Evolutionary conservation across 768 basidiomycete genomes (phyloP).

Genomic region (Russula emetica): DNA sequence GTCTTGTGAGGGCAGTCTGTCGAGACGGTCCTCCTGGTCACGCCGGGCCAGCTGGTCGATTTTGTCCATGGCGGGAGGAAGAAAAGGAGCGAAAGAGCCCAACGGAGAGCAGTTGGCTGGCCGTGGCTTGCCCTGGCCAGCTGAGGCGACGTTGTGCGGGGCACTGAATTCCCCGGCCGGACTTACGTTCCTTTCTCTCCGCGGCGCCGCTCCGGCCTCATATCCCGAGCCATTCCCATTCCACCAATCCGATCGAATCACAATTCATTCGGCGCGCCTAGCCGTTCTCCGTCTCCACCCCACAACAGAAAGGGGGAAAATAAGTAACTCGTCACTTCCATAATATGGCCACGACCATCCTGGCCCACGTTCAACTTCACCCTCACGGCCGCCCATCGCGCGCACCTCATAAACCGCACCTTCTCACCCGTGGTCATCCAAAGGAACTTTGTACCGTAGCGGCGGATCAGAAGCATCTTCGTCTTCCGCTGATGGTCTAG

Average conservation of each 20-base stretch:
- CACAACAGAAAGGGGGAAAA: background rate
- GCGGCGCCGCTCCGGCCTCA: conserved; percentile 29
- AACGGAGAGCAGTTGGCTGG: conserved; percentile 49
- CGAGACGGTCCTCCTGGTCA: conserved; percentile 40
- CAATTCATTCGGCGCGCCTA: conserved; percentile 12
- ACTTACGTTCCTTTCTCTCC: conserved; percentile 29
- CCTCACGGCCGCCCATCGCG: conserved; percentile 27
- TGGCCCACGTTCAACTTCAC: conserved; percentile 9
- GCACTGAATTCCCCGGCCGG: conserved; percentile 28
- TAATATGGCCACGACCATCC: conserved; percentile 11
- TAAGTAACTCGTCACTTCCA: conserved; percentile 10
- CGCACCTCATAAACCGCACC: conserved; percentile 24
- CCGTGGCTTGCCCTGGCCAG: conserved; percentile 38
- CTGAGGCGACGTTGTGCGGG: conserved; percentile 27
- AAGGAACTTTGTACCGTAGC: conserved; percentile 25
- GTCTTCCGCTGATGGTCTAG: conserved; percentile 25
- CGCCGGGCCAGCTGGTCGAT: conserved; percentile 47
- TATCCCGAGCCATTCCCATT: conserved; percentile 20
- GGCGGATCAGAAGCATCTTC: conserved; percentile 28
- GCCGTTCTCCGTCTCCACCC: background rate
- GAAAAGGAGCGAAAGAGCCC: conserved; percentile 29
- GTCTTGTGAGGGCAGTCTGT: conserved; percentile 28
- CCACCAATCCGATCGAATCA: conserved; percentile 10
- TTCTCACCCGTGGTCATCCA: conserved; percentile 24
- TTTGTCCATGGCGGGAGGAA: conserved; percentile 53